A percentile compares a stretch with the other conserved stretches of the same genome.
Conservation (phyloP, 768 basidiomycete species). For the Podaxis sp. region DNA sequence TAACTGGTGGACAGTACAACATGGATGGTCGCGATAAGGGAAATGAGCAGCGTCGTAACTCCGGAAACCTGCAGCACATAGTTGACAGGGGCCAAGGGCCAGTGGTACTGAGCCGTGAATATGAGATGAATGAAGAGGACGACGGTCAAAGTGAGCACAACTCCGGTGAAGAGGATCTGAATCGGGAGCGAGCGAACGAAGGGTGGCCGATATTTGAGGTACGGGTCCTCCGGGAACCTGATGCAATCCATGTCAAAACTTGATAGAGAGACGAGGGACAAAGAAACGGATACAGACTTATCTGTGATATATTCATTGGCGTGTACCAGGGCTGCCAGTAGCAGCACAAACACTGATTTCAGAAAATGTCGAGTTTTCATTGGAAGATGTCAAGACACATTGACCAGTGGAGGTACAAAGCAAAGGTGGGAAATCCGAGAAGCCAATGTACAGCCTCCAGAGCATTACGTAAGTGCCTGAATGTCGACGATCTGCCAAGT, state of each 20-base stretch:
- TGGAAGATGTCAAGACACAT: background rate
- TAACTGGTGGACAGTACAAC: conserved; percentile 65
- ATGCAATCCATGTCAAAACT: background rate
- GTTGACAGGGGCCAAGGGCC: conserved; percentile 90
- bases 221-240: conserved; percentile 56
- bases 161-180: conserved; percentile 83
- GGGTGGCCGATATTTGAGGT: conserved; percentile 71
- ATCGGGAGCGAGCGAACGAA: conserved; percentile 90
- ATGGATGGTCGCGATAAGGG: conserved; percentile 73
- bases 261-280: background rate
- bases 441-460: background rate
- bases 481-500: background rate
- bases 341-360: background rate
- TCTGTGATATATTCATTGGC: background rate
- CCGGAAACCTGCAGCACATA: conserved; percentile 87
- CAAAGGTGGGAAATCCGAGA: background rate
- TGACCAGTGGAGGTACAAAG: background rate
- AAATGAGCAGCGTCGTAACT: conserved; percentile 76
- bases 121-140: conserved; percentile 90
- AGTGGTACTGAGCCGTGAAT: conserved; percentile 96
- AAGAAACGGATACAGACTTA: conserved; percentile 1
- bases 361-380: conserved; percentile 7
- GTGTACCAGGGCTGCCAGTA: conserved; percentile 1
- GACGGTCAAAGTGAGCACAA: conserved; percentile 79
- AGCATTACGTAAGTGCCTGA: background rate